Evolutionary conservation across 108 stramenopile species (phyloP), one percentile per base, ranked within the genome.

Genomic region (Skeletonema menzelii): DNA sequence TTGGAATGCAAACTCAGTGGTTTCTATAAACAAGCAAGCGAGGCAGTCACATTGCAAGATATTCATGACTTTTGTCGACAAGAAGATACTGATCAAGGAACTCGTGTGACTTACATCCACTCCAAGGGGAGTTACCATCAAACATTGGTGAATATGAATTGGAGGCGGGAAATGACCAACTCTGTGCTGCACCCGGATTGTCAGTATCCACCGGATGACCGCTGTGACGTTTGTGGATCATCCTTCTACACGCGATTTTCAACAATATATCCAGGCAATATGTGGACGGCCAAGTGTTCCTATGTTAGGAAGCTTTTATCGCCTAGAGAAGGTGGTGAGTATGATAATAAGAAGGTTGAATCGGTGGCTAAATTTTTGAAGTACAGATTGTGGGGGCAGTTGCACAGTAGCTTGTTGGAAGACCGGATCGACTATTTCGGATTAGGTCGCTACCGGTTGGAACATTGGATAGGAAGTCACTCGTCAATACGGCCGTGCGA

Each of bases 401-500:
- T 80, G 31, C 28, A 57, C 27, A 32, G 72, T 17, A 80, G 72
- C 4, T 46, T 80, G 61, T 40, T 80, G 59, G 72, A 81, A 34
- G 78, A 76, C 53, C 63, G 76, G 35, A 75, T 75, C 49, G 79
- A 75, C 53, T 82, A 72, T 40, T 78, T 82, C 67, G 85, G 85
- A 14, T 58, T 71, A 26, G 82, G 75, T n/a, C 78, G 85, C 3
- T 85, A 80, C 44, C 59, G 69, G 32, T 63, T 77, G 38, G 85
- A 85, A 32, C 82, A 85, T 69, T 85, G 85, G 85, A 72, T 85
- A 40, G 85, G 78, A 26, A 76, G 77, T 63, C 85, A 85, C 72
- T 75, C 85, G 5, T 77, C 82, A 2, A 72, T 84, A 27, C 20
- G 32, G n/a, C 85, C 85, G 0, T 86, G 85, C 58, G 82, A 85